Base-by-base conservation (phyloP, 495 filamentous ascomycete genomes). In the Penicillium longicatenatum region DNA sequence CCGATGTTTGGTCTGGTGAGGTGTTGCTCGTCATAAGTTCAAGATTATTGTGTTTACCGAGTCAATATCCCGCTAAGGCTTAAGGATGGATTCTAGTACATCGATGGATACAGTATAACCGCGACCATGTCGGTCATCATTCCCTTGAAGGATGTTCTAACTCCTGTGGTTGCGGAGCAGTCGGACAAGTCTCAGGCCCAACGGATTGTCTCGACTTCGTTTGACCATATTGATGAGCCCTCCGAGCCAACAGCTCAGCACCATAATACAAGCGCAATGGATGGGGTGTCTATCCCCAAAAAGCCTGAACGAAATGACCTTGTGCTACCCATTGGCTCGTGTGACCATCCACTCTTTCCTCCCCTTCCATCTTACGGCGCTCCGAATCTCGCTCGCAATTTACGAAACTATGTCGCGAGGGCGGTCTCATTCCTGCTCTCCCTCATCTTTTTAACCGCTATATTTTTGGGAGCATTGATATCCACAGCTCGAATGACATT, bases 281-380 rank as follows among this genome's bases (percentile, higher is more conserved):
- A 11, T 22, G 44, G 17, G 14, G n/a, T 50, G 2, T 31, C 50
- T 16, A 19, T 37, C 16, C 22, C 47, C 41, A 48, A 66, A 41
- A 63, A 63, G 50, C 22, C 20, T 16, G 20, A 45, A 17, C 6
- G 26, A 4, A 48, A 29, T 24, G 30, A 55, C 9, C 20, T 35
- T 17, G 50, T 24, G 11, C 30, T 59, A 3, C 47, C 55, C 0
- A 22, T 57, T 20, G 33, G 48, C 24, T 57, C 52, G 17, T 87
- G 7, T 33, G 46, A 65, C 44, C 87, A 96, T 65, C 92, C 93
- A 8, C 72, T 97, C 1, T 98, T 98, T 63, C 93, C 93, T 11
- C 89, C 91, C 9, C 70, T 98, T 14, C 93, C 93, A 0, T 74
- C 90, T 3, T 97, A 97, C 60, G 89, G 89, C 0, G 87, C 92